Evolutionary conservation across 2,329 filamentous ascomycete species (phyloP).

Genomic region (Cucurbitaria berberidis): DNA sequence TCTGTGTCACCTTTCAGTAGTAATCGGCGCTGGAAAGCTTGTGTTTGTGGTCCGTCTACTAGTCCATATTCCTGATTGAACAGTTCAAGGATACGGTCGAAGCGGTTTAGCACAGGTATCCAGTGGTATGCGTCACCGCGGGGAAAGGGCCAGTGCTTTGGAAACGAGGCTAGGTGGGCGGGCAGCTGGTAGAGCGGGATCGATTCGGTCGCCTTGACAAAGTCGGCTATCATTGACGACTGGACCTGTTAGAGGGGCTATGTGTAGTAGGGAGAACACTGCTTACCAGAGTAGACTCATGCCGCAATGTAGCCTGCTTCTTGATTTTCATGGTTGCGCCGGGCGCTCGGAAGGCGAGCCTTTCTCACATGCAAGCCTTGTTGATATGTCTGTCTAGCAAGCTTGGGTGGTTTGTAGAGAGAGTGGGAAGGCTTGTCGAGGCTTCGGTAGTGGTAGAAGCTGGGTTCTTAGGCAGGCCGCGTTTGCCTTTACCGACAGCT

Average conservation of each 20-base stretch:
- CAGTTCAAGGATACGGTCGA: slow-evolving; percentile 84
- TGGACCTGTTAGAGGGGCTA: slow-evolving; percentile 49
- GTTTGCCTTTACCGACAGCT: slow-evolving; percentile 15
- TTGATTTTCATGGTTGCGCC: slow-evolving; percentile 60
- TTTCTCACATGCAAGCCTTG: slow-evolving; percentile 42
- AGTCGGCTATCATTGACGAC: slow-evolving; percentile 87
- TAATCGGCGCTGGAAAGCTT: slow-evolving; percentile 72
- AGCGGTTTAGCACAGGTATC: slow-evolving; percentile 92
- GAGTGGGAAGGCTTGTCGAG: neutral
- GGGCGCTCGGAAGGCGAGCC: slow-evolving; percentile 44
- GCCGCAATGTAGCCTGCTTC: slow-evolving; percentile 61
- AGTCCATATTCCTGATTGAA: slow-evolving; percentile 83
- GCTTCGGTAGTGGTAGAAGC: neutral
- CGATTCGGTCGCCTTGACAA: slow-evolving; percentile 73
- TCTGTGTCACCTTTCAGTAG: slow-evolving; percentile 65
- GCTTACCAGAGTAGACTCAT: slow-evolving; percentile 59
- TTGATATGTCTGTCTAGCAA: slow-evolving; percentile 7
- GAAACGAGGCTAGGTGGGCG: slow-evolving; percentile 77
- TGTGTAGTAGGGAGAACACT: neutral
- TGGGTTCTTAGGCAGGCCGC: slow-evolving; percentile 12
- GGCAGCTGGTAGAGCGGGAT: slow-evolving; percentile 78
- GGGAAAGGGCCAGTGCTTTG: slow-evolving; percentile 91
- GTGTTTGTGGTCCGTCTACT: slow-evolving; percentile 77
- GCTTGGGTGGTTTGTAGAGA: slow-evolving; percentile 1
- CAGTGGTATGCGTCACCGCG: slow-evolving; percentile 97